A percentile compares a stretch with the other conserved stretches of the same genome.
These are phyloP conservation scores for Claviceps paspali DNA, from an alignment of 2,329 filamentous ascomycete genomes.

Conservation along the genomic window DNA sequence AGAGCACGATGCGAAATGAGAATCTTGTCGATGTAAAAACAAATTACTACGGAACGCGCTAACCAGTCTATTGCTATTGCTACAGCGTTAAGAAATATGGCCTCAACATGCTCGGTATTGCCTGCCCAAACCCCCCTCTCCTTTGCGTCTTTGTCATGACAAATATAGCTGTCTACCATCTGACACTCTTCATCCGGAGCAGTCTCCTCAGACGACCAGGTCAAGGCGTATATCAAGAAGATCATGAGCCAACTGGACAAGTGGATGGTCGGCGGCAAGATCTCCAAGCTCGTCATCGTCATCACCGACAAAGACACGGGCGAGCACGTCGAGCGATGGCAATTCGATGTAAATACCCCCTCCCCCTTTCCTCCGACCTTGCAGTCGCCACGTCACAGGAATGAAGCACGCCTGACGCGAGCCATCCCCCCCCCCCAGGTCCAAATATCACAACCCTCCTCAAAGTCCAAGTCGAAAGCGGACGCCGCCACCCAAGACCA, in stretches of 20 bases:
- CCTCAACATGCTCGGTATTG: conserved; percentile 83
- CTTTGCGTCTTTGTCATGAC: too few relatives aligned
- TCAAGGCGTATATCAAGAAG: conserved; percentile 98
- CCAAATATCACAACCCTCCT: conserved; percentile 11
- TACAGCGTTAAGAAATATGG: conserved; percentile 88
- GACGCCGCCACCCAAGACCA: conserved; percentile 41
- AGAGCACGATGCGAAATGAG: not conserved
- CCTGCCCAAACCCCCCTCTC: too few relatives aligned
- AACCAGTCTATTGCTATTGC: not conserved
- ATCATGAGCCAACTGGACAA: conserved; percentile 96
- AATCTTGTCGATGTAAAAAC: too few relatives aligned
- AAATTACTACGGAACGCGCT: not conserved
- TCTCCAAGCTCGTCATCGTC: conserved; percentile 91
- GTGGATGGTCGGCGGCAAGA: conserved; percentile 96
- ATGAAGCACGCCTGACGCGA: too few relatives aligned
- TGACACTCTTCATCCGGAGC: too few relatives aligned
- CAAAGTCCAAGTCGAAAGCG: conserved; percentile 25
- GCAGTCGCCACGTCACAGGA: too few relatives aligned
- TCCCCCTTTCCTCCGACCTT: too few relatives aligned
- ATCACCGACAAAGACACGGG: conserved; percentile 96
- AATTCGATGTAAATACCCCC: conserved; percentile 61
- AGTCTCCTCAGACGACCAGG: conserved; percentile 93
- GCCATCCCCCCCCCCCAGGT: conserved; percentile 9
- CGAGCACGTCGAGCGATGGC: conserved; percentile 92
- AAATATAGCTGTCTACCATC: too few relatives aligned